Percentiles rank a stretch among this genome's conserved stretches.
phyloP scores from a whole-genome alignment of 139 green algal genomes.

The Deuterostichococcus epilithicus region DNA sequence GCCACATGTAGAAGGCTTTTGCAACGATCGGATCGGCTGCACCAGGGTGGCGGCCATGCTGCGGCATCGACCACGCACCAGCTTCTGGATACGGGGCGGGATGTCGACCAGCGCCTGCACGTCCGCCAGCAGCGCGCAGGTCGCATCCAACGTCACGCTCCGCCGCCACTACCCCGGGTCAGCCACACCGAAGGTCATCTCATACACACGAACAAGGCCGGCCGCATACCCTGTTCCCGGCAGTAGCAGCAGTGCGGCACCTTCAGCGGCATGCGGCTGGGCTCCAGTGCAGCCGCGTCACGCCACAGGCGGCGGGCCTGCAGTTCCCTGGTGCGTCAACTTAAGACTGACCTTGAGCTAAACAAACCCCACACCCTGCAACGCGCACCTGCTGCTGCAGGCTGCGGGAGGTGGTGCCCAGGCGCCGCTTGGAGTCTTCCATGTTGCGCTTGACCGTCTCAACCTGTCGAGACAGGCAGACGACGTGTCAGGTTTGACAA shows the following conservation, averaged over 20 bases:
- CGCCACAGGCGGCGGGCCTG: too few relatives aligned
- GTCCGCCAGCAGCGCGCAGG: slow-evolving; percentile 61
- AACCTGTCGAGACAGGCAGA: slow-evolving; percentile 21
- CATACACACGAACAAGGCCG: not conserved
- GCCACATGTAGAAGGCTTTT: too few relatives aligned
- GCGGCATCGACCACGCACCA: slow-evolving; percentile 6
- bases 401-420: slow-evolving; percentile 49
- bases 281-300: too few relatives aligned
- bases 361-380: not conserved
- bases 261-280: too few relatives aligned
- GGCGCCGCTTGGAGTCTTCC: slow-evolving; percentile 45
- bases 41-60: too few relatives aligned
- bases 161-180: slow-evolving; percentile 72
- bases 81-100: slow-evolving; percentile 35
- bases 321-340: not conserved
- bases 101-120: slow-evolving; percentile 51
- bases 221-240: not conserved
- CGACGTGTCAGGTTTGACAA: not conserved
- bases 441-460: slow-evolving; percentile 51
- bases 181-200: too few relatives aligned
- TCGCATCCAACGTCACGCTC: slow-evolving; percentile 46
- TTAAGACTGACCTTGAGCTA: not conserved
- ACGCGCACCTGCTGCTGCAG: slow-evolving; percentile 46
- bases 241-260: too few relatives aligned
- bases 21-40: too few relatives aligned